Percentiles rank a stretch among this genome's conserved stretches.
Evolutionary conservation across 139 green algal genomes (phyloP).

Genomic region (Ostreobium quekettii): DNA sequence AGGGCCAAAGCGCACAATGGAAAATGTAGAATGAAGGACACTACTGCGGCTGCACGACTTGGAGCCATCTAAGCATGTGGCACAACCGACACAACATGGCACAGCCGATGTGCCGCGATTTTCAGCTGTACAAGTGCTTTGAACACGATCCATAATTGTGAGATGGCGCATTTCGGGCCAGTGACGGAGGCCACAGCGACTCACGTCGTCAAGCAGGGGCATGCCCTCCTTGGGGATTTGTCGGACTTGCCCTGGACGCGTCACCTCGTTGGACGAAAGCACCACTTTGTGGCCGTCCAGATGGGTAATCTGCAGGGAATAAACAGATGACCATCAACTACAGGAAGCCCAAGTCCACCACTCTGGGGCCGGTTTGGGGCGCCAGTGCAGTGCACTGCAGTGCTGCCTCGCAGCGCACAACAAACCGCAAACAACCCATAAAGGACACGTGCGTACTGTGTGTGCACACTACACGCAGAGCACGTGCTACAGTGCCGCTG

Average conservation of each 20-base stretch:
- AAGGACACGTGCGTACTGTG: neutral
- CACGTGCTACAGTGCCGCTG: neutral
- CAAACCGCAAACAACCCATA: neutral
- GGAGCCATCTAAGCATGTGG: too few species aligned
- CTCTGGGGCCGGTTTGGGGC: too few species aligned
- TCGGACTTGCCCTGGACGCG: slow-evolving; percentile 47
- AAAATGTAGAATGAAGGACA: too few species aligned
- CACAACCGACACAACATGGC: too few species aligned
- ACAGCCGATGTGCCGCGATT: too few species aligned
- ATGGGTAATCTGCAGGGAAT: slow-evolving; percentile 60
- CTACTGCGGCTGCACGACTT: too few species aligned
- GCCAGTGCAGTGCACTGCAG: neutral
- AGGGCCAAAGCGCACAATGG: too few species aligned
- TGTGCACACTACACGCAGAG: neutral
- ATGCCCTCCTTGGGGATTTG: slow-evolving; percentile 65
- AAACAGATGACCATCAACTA: neutral
- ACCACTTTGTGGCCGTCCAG: slow-evolving; percentile 80
- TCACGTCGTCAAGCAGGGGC: slow-evolving; percentile 45
- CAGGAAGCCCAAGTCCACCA: neutral
- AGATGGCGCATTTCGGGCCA: too few species aligned
- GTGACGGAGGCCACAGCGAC: neutral
- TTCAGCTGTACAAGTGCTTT: too few species aligned
- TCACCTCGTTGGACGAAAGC: slow-evolving; percentile 33
- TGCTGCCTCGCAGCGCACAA: neutral
- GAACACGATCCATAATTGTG: too few species aligned